Percentiles rank a stretch among this genome's conserved stretches.
Evolutionary conservation across 352 stramenopile species (phyloP).

Genomic region (Phytophthora uliginosa): DNA sequence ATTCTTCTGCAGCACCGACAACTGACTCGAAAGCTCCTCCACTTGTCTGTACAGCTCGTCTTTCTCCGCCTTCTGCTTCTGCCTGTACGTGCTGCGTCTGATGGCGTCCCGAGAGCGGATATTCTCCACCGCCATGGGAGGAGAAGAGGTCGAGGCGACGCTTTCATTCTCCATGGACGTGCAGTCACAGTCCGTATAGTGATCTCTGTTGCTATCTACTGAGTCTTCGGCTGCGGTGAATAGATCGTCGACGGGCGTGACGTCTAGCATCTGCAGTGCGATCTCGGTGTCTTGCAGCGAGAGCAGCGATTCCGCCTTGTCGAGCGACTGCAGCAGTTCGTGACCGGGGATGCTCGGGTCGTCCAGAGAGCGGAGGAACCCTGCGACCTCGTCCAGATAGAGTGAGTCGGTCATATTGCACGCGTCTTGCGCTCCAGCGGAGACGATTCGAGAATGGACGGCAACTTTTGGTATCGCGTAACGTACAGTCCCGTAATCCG

Average conservation of each 20-base stretch:
- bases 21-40: conserved; percentile 21
- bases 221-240: conserved; percentile 1
- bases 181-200: conserved; percentile 30
- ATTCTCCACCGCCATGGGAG: conserved; percentile 17
- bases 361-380: conserved; percentile 34
- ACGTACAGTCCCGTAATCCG: conserved; percentile 13
- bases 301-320: conserved; percentile 24
- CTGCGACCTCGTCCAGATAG: conserved; percentile 35
- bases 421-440: not conserved
- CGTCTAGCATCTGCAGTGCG: conserved; percentile 31
- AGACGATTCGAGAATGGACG: conserved; percentile 25
- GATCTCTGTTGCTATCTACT: not conserved
- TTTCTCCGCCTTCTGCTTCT: conserved; percentile 38
- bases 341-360: conserved; percentile 15
- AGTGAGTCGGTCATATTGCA: conserved; percentile 23
- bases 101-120: conserved; percentile 34
- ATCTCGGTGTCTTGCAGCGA: conserved; percentile 21
- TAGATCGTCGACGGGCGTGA: conserved; percentile 22
- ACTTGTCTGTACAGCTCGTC: conserved; percentile 22
- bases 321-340: conserved; percentile 25
- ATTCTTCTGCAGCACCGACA: conserved; percentile 15
- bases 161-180: conserved; percentile 31
- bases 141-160: conserved; percentile 14
- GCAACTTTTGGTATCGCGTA: conserved; percentile 16
- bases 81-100: conserved; percentile 28